Percentiles rank a stretch among this genome's conserved stretches.
Evolutionary conservation across 1,284 basidiomycete species (phyloP).

Genomic region (Trichosporon inkin): DNA sequence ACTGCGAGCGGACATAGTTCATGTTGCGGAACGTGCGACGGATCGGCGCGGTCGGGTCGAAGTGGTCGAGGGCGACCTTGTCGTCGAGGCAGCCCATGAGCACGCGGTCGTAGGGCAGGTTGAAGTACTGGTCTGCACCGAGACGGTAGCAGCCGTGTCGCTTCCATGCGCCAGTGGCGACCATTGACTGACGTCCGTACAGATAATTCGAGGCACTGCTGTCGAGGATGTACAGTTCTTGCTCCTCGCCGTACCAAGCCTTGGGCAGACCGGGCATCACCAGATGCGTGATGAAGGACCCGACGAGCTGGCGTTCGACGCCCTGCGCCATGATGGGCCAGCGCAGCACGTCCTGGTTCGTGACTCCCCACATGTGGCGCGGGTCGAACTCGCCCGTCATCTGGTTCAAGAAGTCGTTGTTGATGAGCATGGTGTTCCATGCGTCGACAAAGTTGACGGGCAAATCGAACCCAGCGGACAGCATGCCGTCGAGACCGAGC

Average conservation of each 20-base stretch:
- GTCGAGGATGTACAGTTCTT: slow-evolving; percentile 75
- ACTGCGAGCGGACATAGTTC: slow-evolving; percentile 63
- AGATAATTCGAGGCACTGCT: slow-evolving; percentile 81
- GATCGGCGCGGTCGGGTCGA: slow-evolving; percentile 78
- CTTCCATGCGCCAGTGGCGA: slow-evolving; percentile 76
- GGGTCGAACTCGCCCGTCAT: slow-evolving; percentile 67
- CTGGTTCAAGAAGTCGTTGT: slow-evolving; percentile 78
- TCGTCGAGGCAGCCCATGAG: slow-evolving; percentile 76
- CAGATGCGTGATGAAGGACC: slow-evolving; percentile 68
- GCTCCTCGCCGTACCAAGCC: slow-evolving; percentile 84
- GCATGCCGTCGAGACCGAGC: slow-evolving; percentile 87
- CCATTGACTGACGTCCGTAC: slow-evolving; percentile 81
- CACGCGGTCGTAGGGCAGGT: slow-evolving; percentile 74
- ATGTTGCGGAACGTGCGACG: slow-evolving; percentile 70
- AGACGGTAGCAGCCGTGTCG: slow-evolving; percentile 84
- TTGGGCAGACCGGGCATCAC: slow-evolving; percentile 82
- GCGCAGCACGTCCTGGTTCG: slow-evolving; percentile 87
- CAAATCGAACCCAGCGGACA: slow-evolving; percentile 79
- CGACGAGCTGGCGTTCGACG: slow-evolving; percentile 67
- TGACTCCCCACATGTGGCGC: slow-evolving; percentile 78
- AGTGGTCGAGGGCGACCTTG: slow-evolving; percentile 86
- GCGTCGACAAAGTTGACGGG: slow-evolving; percentile 72
- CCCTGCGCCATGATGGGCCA: slow-evolving; percentile 84
- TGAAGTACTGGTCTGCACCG: slow-evolving; percentile 83
- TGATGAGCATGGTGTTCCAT: slow-evolving; percentile 83